Conservation (phyloP, 2,329 filamentous ascomycete species). For the Fusarium sp. region DNA sequence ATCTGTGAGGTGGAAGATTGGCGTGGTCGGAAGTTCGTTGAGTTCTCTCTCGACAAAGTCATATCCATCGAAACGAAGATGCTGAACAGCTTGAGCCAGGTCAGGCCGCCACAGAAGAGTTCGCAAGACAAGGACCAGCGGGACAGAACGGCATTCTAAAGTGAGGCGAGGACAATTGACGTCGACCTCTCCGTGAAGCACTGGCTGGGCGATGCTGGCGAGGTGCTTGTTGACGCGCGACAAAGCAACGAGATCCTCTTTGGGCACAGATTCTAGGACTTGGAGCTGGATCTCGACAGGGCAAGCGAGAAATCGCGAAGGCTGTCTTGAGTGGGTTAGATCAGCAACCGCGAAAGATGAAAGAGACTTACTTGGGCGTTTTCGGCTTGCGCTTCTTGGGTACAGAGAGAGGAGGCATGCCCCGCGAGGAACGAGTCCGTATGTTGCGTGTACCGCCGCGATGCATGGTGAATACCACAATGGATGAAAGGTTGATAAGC, state of each 20-base stretch:
- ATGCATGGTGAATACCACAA: not conserved
- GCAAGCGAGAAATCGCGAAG: not conserved
- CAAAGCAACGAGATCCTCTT: not conserved
- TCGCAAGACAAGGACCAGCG: not conserved
- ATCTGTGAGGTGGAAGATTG: not conserved
- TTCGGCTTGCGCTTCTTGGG: not conserved
- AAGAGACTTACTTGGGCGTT: not conserved
- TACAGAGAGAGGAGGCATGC: not conserved
- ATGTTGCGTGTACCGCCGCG: not conserved
- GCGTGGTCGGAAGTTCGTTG: not conserved
- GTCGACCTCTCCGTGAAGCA: not conserved
- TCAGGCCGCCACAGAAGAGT: not conserved
- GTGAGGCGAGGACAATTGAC: not conserved
- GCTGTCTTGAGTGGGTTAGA: not conserved
- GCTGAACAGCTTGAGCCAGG: not conserved
- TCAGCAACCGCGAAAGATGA: fast-evolving
- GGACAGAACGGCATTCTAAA: no score
- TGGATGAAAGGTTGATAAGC: not conserved
- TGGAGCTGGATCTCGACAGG: not conserved
- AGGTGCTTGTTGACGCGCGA: not conserved
- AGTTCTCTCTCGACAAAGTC: not conserved
- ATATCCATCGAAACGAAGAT: not conserved
- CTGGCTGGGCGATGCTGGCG: not conserved
- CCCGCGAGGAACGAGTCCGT: not conserved
- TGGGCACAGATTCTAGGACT: not conserved